Percentiles rank a stretch among this genome's conserved stretches.
These are phyloP conservation scores for Ampelocalamus luodianensis DNA, from an alignment of 176 grass and related monocot species.

Conservation along the genomic window DNA sequence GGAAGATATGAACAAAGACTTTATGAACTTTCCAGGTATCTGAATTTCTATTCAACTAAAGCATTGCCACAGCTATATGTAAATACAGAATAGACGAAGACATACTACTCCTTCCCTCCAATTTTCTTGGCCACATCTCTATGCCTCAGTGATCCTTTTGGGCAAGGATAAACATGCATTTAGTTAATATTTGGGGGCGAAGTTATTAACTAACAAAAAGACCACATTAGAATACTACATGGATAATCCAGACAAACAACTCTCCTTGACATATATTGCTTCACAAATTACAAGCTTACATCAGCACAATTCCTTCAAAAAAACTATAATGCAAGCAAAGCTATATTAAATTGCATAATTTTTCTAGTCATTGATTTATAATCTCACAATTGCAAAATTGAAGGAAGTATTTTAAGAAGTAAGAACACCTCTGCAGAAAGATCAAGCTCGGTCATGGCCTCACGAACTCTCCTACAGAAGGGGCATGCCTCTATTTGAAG, in stretches of 20 bases:
- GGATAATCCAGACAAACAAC: neutral
- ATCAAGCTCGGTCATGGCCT: conserved; percentile 95
- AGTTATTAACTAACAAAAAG: neutral
- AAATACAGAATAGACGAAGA: conserved; percentile 28
- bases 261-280: neutral
- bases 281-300: neutral
- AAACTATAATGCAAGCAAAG: neutral
- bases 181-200: conserved; percentile 20
- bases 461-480: conserved; percentile 93
- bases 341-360: neutral
- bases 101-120: conserved; percentile 94
- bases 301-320: neutral
- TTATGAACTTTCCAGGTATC: neutral
- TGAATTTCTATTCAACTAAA: conserved; percentile 10
- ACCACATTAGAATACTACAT: neutral
- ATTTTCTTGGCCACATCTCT: conserved; percentile 76
- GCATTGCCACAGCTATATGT: no score
- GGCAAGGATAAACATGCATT: conserved; percentile 90
- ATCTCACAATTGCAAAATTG: neutral
- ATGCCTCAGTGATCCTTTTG: conserved; percentile 89
- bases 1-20: conserved; percentile 42
- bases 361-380: neutral
- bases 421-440: conserved; percentile 72
- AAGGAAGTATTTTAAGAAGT: neutral
- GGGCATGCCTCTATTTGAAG: conserved; percentile 88